Conservation (phyloP, 1,139 yeast genomes). For the Meyerozyma carpophila region DNA sequence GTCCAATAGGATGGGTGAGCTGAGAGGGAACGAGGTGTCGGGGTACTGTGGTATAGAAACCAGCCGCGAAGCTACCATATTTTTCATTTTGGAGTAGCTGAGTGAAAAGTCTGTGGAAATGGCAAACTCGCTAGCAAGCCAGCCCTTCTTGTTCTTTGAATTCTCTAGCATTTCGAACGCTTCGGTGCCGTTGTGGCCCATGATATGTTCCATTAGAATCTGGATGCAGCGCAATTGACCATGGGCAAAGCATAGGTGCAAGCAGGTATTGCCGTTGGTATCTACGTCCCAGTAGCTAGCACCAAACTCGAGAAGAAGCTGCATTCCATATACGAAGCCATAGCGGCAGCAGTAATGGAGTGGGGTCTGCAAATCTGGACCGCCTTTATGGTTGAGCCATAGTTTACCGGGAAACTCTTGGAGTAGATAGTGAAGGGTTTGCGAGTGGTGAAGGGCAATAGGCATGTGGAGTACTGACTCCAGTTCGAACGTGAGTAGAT, state of each 20-base stretch:
- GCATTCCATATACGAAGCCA: constrained; percentile 68
- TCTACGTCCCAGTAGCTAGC: constrained; percentile 66
- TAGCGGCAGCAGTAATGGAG: constrained; percentile 66
- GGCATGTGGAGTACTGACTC: constrained; percentile 78
- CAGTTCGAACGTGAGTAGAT: constrained; percentile 54
- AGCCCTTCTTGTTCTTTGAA: constrained; percentile 52
- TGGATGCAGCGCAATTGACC: constrained; percentile 65
- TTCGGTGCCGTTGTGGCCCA: constrained; percentile 8
- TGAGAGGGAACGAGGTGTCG: not conserved
- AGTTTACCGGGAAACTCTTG: constrained; percentile 71
- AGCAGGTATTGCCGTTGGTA: constrained; percentile 64
- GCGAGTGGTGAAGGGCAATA: constrained; percentile 59
- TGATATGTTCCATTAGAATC: constrained; percentile 42
- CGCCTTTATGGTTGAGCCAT: constrained; percentile 50
- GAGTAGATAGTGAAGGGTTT: constrained; percentile 73
- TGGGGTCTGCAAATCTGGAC: constrained; percentile 58
- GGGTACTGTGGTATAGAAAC: too few species aligned
- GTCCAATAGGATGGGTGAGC: not conserved
- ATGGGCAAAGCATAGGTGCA: constrained; percentile 76
- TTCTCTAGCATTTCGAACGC: constrained; percentile 43
- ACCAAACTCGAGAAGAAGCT: constrained; percentile 70
- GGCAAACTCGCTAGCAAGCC: constrained; percentile 64
- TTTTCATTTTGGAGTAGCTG: constrained; percentile 1
- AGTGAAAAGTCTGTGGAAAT: constrained; percentile 7
- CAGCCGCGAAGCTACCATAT: not conserved